These are phyloP conservation scores for Rhododendron kiyosumense DNA, from an alignment of 148 eudicot genomes.

Conservation along the genomic window DNA sequence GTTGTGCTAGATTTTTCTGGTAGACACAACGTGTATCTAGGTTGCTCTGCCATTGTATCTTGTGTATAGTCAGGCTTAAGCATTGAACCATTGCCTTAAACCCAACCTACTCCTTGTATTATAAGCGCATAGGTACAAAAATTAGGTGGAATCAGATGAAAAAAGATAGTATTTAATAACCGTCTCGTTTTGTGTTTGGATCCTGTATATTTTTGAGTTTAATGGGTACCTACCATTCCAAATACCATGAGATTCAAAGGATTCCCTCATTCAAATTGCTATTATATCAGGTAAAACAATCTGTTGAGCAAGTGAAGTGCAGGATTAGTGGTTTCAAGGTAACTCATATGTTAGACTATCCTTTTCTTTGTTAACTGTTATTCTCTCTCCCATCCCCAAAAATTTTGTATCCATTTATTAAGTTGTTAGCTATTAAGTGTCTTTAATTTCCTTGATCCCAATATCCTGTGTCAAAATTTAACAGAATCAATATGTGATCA, in stretches of 20 bases:
- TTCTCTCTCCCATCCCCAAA: background rate
- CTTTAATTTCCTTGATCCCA: background rate
- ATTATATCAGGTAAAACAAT: slow-evolving; percentile 52
- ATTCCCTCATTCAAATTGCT: slow-evolving; percentile 5
- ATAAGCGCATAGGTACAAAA: background rate
- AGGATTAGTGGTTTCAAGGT: slow-evolving; percentile 54
- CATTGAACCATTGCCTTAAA: slow-evolving; percentile 5
- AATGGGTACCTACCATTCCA: background rate
- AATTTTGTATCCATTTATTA: background rate
- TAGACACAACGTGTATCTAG: background rate
- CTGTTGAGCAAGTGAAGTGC: slow-evolving; percentile 42
- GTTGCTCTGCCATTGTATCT: background rate
- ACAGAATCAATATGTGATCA: background rate
- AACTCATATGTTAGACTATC: background rate
- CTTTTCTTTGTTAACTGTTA: background rate
- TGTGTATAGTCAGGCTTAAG: background rate
- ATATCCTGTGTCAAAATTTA: background rate
- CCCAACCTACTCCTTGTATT: background rate
- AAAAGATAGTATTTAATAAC: background rate
- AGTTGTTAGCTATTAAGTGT: background rate
- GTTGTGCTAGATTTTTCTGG: background rate
- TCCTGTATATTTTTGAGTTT: background rate
- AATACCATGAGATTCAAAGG: background rate
- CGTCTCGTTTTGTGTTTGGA: background rate
- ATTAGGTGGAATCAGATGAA: background rate